phyloP scores from a whole-genome alignment of 371 early-diverging fungal genomes.

The Chytridium lagenaria region DNA sequence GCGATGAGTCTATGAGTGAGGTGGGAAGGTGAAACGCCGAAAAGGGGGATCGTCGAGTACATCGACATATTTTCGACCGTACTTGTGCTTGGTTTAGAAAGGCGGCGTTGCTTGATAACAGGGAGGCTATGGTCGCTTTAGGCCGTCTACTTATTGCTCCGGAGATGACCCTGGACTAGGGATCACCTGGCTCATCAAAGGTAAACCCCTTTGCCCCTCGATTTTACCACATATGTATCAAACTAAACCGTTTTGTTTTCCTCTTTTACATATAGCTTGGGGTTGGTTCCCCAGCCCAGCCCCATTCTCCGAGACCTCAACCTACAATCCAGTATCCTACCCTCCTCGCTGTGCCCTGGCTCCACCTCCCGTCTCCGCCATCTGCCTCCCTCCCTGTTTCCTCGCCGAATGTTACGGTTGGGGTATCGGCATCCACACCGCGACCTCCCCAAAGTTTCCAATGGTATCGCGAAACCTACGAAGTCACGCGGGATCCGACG shows the following conservation, averaged over 20 bases:
- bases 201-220: too few species aligned
- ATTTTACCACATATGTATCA: too few species aligned
- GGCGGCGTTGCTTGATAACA: not conserved
- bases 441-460: not conserved
- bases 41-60: too few species aligned
- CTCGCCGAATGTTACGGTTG: not conserved
- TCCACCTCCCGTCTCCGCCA: not conserved
- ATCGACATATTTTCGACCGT: not conserved
- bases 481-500: not conserved
- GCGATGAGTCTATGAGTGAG: too few species aligned
- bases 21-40: too few species aligned
- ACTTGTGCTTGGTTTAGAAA: constrained; percentile 8
- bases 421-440: constrained; percentile 2
- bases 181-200: constrained; percentile 11
- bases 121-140: constrained; percentile 4
- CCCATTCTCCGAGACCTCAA: not conserved
- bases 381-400: not conserved
- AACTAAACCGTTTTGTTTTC: too few species aligned
- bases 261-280: not conserved
- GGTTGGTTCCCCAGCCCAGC: not conserved
- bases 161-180: constrained; percentile 9
- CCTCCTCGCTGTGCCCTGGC: not conserved
- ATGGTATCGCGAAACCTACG: constrained; percentile 1
- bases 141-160: constrained; percentile 4
- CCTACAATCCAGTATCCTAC: not conserved